Conservation (phyloP, 352 stramenopile species). For the Pythium volutum region DNA sequence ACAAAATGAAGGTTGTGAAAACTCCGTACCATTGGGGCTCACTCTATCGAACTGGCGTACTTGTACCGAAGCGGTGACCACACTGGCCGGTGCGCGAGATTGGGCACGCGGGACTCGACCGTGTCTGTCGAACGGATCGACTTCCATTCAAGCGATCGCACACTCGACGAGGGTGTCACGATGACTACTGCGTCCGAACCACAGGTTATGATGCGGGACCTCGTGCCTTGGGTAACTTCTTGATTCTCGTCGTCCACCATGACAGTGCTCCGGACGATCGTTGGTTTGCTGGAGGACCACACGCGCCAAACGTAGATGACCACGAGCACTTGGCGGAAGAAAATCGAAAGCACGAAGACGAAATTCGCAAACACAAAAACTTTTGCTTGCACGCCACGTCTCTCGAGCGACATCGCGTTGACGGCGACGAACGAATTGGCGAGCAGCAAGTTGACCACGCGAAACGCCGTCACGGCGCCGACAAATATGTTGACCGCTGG, state of each 20-base stretch:
- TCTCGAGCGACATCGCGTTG: conserved; percentile 35
- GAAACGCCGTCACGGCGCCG: conserved; percentile 36
- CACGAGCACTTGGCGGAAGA: conserved; percentile 55
- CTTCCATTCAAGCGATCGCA: not conserved
- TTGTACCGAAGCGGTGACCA: conserved; percentile 6
- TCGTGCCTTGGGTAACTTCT: too few relatives aligned
- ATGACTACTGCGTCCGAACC: too few relatives aligned
- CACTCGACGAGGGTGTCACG: too few relatives aligned
- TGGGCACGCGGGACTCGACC: conserved; percentile 21
- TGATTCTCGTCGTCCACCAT: not conserved
- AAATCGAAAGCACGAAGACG: conserved; percentile 50
- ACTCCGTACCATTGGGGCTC: not conserved
- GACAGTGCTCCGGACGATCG: not conserved
- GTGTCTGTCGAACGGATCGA: not conserved
- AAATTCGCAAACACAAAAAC: conserved; percentile 60
- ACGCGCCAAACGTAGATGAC: conserved; percentile 47
- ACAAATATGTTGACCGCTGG: conserved; percentile 34
- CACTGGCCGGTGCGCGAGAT: conserved; percentile 13
- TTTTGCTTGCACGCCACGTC: conserved; percentile 42
- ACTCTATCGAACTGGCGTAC: not conserved
- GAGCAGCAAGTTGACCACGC: conserved; percentile 51
- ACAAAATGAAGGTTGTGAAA: not conserved
- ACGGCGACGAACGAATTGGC: conserved; percentile 55
- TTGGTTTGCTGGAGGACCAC: conserved; percentile 36
- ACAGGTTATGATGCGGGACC: too few relatives aligned